phyloP scores from a whole-genome alignment of 2,329 filamentous ascomycete species.

The Plectosphaerella plurivora region DNA sequence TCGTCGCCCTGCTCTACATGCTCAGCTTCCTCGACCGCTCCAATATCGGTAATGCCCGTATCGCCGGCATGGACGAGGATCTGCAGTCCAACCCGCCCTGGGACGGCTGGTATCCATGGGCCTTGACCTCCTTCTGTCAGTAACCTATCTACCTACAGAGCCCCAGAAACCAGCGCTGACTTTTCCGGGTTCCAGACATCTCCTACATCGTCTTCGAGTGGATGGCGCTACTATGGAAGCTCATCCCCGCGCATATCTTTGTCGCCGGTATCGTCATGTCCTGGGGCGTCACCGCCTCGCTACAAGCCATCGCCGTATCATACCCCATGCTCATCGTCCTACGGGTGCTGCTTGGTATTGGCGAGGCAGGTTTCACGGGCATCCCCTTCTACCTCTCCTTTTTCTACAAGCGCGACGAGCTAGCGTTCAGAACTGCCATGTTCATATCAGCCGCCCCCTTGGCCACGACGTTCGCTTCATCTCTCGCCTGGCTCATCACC shows the following conservation, averaged over 20 bases:
- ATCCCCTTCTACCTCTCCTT: slow-evolving; percentile 62
- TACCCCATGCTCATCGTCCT: slow-evolving; percentile 56
- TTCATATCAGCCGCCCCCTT: slow-evolving; percentile 81
- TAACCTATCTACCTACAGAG: no score
- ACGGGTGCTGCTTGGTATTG: slow-evolving; percentile 54
- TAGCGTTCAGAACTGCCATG: slow-evolving; percentile 79
- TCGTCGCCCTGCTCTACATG: slow-evolving; percentile 79
- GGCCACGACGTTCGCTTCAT: slow-evolving; percentile 77
- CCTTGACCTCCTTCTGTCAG: slow-evolving; percentile 51
- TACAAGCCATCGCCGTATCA: slow-evolving; percentile 63
- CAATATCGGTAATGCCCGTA: slow-evolving; percentile 62
- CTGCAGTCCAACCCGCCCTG: slow-evolving; percentile 44
- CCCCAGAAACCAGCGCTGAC: no score
- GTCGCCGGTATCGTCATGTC: slow-evolving; percentile 61
- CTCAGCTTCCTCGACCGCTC: slow-evolving; percentile 82
- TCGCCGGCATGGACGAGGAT: slow-evolving; percentile 60
- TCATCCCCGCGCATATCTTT: slow-evolving; percentile 57
- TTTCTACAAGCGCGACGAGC: slow-evolving; percentile 63
- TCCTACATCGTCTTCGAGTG: slow-evolving; percentile 62
- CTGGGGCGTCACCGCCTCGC: slow-evolving; percentile 75
- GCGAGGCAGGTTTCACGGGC: slow-evolving; percentile 62
- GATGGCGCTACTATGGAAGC: slow-evolving; percentile 58
- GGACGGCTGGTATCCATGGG: slow-evolving; percentile 53
- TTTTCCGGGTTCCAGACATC: slow-evolving; percentile 27
- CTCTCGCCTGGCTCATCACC: slow-evolving; percentile 74